Percentiles rank a stretch among this genome's conserved stretches.
Evolutionary conservation across 2,329 filamentous ascomycete genomes (phyloP).

Genomic region (Aspergillus sp.): DNA sequence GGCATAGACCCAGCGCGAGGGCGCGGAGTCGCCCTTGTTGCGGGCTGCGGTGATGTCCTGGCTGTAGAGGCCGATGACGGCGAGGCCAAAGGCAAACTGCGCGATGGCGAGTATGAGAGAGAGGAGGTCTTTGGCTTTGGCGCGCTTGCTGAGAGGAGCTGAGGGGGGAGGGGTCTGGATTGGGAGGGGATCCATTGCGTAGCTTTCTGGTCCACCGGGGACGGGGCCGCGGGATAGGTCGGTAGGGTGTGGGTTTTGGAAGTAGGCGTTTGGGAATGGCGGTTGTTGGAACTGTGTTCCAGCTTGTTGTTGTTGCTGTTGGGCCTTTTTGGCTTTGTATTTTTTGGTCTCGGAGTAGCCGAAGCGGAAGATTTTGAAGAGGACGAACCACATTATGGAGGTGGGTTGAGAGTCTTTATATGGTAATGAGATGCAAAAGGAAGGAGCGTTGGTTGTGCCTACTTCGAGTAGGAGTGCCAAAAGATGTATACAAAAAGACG

Average conservation of each 20-base stretch:
- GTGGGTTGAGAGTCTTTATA: not conserved
- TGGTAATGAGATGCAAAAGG: not conserved
- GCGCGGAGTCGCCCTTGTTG: slow-evolving; percentile 55
- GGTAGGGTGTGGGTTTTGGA: not conserved
- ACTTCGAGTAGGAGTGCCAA: not conserved
- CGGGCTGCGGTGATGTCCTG: slow-evolving; percentile 60
- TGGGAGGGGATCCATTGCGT: slow-evolving; percentile 19
- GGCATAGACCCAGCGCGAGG: slow-evolving; percentile 80
- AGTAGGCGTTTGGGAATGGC: slow-evolving; percentile 6
- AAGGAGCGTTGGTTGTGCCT: slow-evolving; percentile 1
- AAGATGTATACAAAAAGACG: slow-evolving; percentile 3
- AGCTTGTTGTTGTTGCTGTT: slow-evolving; percentile 20
- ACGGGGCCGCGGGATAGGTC: not conserved
- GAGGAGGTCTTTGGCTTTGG: slow-evolving; percentile 28
- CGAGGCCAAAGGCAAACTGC: slow-evolving; percentile 76
- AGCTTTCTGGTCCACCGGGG: not conserved
- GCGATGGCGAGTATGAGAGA: slow-evolving; percentile 66
- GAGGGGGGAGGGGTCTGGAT: slow-evolving; percentile 20
- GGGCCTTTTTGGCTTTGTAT: slow-evolving; percentile 33
- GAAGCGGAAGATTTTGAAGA: slow-evolving; percentile 34
- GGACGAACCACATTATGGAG: slow-evolving; percentile 35
- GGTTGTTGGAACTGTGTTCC: slow-evolving; percentile 17
- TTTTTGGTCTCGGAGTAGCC: slow-evolving; percentile 38
- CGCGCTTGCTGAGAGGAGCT: slow-evolving; percentile 6
- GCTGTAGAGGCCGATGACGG: slow-evolving; percentile 79